Conservation (phyloP, 2,329 filamentous ascomycete genomes). For the Aspergillus clavatus region DNA sequence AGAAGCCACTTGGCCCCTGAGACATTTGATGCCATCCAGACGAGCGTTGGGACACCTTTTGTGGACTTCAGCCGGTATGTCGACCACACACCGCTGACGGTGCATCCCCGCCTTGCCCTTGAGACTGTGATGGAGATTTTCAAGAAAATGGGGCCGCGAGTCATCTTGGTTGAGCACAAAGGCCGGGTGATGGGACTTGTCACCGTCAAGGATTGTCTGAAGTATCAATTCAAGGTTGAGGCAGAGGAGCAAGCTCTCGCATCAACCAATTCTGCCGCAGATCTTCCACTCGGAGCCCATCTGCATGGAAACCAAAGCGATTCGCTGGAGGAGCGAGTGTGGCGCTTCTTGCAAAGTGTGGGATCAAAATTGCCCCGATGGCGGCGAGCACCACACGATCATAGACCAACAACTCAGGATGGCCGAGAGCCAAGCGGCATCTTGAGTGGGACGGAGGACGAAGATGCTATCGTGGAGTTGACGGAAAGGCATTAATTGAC, state of each 20-base stretch:
- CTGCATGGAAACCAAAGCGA: slow-evolving; percentile 16
- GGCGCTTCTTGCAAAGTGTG: slow-evolving; percentile 34
- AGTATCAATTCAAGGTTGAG: slow-evolving; percentile 96
- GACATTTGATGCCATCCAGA: slow-evolving; percentile 58
- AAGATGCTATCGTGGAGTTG: slow-evolving; percentile 46
- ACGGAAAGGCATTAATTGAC: slow-evolving; percentile 30
- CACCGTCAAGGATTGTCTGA: slow-evolving; percentile 94
- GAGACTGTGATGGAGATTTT: slow-evolving; percentile 99
- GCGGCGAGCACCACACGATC: slow-evolving; percentile 14
- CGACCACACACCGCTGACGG: slow-evolving; percentile 82
- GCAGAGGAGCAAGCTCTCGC: slow-evolving; percentile 62
- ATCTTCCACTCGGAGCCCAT: slow-evolving; percentile 20
- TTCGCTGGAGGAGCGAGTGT: slow-evolving; percentile 34
- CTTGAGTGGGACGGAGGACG: slow-evolving; percentile 50
- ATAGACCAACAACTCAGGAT: slow-evolving; percentile 11
- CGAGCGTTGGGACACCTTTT: slow-evolving; percentile 51
- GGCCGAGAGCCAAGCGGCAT: slow-evolving; percentile 32
- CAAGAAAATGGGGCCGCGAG: slow-evolving; percentile 91
- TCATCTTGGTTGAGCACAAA: slow-evolving; percentile 87
- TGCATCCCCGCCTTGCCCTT: slow-evolving; percentile 82
- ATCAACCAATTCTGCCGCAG: slow-evolving; percentile 25
- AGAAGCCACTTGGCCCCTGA: slow-evolving; percentile 35
- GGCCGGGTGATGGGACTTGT: slow-evolving; percentile 79
- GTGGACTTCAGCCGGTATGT: slow-evolving; percentile 85
- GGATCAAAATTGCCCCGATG: slow-evolving; percentile 18